Base-by-base conservation (phyloP, 805 yeast genomes). In the Yamadazyma phyllophila region DNA sequence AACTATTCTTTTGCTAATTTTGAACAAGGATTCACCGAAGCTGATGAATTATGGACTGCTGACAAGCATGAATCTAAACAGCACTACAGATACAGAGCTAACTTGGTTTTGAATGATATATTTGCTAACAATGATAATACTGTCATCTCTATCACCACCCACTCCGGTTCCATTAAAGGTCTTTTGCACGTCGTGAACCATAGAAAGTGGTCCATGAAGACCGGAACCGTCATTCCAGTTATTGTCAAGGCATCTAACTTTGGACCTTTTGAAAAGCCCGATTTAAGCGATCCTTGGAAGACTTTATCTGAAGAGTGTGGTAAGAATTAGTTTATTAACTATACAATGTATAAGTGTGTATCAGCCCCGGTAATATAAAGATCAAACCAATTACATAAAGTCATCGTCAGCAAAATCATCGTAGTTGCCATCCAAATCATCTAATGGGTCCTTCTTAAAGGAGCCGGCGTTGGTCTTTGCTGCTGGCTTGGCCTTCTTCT, bases 401-500 rank as follows among this genome's bases (percentile, higher is more conserved):
- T 87, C 94, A 60, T 84, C 94, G 51, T 85, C 94, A 49, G 76
- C 88, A 57, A 82, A 80, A 58, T 83, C 88, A 56, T 74, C 81
- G 55, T 65, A 77, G 56, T 72, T 74, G 52, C 71, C 74, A 53
- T 70, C 74, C 62, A 78, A 68, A 50, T 77, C 87, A 53, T 80
- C 81, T 33, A 76, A 74, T 42, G 71, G 72, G 58, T 83, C 89
- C 66, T 85, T 84, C 75, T 83, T 86, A 68, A 76, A 76, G 4
- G 68, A 62, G 29, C 69, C 65, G 40, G 67, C 69, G 51, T 71
- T 80, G 43, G 86, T 73, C 63, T 83, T 85, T 37, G 88, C 85
- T 46, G 81, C 67, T 46, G 88, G 85, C 67, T 86, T 85, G 47
- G 89, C 96, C 81, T 91, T 92, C 81, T 86, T 85, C 79, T 91